phyloP scores from a whole-genome alignment of 176 grass and related monocot species.

The Saccharum officinarum region DNA sequence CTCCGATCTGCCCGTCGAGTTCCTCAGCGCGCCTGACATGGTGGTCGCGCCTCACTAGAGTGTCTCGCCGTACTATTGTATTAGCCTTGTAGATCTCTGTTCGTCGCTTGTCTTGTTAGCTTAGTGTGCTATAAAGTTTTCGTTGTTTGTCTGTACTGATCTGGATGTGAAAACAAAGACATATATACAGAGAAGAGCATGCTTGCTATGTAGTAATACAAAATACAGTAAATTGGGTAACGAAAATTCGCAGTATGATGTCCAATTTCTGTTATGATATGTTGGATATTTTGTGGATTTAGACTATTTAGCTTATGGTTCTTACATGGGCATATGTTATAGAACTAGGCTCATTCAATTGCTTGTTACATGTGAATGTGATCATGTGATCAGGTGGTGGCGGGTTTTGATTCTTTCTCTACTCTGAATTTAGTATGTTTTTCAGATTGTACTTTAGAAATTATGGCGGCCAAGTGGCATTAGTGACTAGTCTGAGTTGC shows the following conservation, averaged over 20 bases:
- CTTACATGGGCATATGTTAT: not conserved
- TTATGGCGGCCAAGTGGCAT: not conserved
- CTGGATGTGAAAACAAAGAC: slow-evolving; percentile 35
- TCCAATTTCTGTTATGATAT: not conserved
- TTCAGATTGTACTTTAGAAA: not conserved
- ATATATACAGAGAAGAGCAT: not conserved
- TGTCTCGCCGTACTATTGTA: slow-evolving; percentile 9
- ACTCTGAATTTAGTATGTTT: not conserved
- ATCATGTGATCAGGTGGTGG: not conserved
- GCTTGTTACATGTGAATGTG: not conserved
- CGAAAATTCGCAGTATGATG: not conserved
- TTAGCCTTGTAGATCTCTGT: slow-evolving; percentile 34
- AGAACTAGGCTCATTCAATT: not conserved
- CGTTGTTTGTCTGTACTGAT: slow-evolving; percentile 26
- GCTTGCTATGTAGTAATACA: slow-evolving; percentile 12
- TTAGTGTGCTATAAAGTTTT: slow-evolving; percentile 12
- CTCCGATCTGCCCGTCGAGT: slow-evolving; percentile 43
- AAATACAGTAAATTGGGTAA: not conserved
- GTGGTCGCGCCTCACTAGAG: slow-evolving; percentile 67
- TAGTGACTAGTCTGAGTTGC: not conserved
- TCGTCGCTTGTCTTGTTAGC: not conserved
- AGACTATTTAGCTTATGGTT: not conserved
- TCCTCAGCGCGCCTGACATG: slow-evolving; percentile 51
- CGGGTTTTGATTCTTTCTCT: too few relatives aligned
- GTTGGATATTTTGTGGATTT: not conserved